A percentile compares a stretch with the other conserved stretches of the same genome.
These are phyloP conservation scores for Gyrodon lividus DNA, from an alignment of 768 basidiomycete species.

Conservation along the genomic window DNA sequence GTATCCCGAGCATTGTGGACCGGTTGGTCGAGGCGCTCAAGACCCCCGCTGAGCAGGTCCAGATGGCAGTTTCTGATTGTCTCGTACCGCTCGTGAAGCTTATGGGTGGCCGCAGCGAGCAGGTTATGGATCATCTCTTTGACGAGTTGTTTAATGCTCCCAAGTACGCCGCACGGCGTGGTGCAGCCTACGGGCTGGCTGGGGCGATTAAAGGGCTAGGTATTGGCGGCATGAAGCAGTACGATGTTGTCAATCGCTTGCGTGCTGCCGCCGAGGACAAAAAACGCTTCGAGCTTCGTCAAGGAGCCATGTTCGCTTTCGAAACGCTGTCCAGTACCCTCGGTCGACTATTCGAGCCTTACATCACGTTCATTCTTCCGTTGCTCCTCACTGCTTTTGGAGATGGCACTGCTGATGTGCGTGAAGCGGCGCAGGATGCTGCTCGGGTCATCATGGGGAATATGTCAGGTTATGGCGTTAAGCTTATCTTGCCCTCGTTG, in stretches of 20 bases:
- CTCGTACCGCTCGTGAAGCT: conserved; percentile 80
- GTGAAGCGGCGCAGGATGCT: conserved; percentile 91
- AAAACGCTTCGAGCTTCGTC: conserved; percentile 79
- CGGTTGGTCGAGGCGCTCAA: conserved; percentile 85
- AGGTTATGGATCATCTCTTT: conserved; percentile 75
- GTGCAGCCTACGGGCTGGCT: conserved; percentile 94
- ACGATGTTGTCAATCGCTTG: conserved; percentile 71
- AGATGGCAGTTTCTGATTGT: conserved; percentile 95
- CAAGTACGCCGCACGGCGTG: conserved; percentile 94
- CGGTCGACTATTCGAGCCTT: conserved; percentile 91
- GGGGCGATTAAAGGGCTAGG: conserved; percentile 93
- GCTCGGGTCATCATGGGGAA: conserved; percentile 93
- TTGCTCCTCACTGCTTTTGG: conserved; percentile 83
- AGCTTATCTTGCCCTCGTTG: conserved; percentile 88
- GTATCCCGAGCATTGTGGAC: conserved; percentile 80
- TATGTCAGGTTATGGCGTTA: conserved; percentile 92
- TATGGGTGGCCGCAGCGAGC: conserved; percentile 48
- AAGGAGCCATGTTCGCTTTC: conserved; percentile 93
- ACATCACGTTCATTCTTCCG: conserved; percentile 81
- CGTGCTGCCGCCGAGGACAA: conserved; percentile 83
- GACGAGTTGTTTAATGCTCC: conserved; percentile 71
- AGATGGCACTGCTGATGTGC: conserved; percentile 81
- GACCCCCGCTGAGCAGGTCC: conserved; percentile 95
- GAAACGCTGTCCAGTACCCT: conserved; percentile 87
- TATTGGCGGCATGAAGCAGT: conserved; percentile 80